phyloP scores from a whole-genome alignment of 1,284 basidiomycete genomes.

The Ceratorhiza oryzae-sativae region DNA sequence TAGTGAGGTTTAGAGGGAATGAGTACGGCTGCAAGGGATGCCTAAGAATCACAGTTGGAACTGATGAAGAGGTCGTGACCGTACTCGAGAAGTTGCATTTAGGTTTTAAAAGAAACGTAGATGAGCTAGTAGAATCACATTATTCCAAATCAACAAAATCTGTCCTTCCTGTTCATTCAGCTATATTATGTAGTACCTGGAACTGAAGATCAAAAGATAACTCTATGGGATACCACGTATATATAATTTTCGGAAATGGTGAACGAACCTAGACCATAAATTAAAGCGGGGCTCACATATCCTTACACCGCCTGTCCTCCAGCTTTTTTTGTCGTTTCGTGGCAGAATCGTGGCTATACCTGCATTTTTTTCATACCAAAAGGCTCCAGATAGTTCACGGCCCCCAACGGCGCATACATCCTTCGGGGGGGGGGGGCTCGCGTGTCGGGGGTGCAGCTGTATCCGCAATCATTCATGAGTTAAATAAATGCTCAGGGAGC shows the following conservation, averaged over 20 bases:
- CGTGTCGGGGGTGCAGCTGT: too few species aligned
- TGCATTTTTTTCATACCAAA: slow-evolving; percentile 40
- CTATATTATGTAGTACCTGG: background rate
- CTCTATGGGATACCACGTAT: too few species aligned
- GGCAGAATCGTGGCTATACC: slow-evolving; percentile 21
- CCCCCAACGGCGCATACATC: too few species aligned
- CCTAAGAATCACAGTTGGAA: slow-evolving; percentile 90
- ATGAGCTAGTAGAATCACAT: background rate
- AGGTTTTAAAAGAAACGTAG: slow-evolving; percentile 46
- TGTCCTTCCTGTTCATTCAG: too few species aligned
- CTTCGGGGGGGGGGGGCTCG: too few species aligned
- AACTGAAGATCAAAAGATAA: too few species aligned
- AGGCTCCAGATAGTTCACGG: slow-evolving; percentile 39
- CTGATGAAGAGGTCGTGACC: slow-evolving; percentile 76
- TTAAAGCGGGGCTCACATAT: background rate
- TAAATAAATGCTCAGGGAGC: too few species aligned
- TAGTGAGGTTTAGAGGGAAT: slow-evolving; percentile 87
- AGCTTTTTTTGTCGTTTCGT: slow-evolving; percentile 8
- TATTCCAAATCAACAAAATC: background rate
- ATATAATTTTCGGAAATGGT: too few species aligned
- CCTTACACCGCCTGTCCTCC: slow-evolving; percentile 22
- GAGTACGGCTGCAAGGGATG: slow-evolving; percentile 91
- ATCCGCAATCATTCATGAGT: too few species aligned
- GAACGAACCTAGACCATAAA: background rate
- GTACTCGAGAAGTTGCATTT: slow-evolving; percentile 53